A percentile compares a stretch with the other conserved stretches of the same genome.
Evolutionary conservation across 116 monocot genomes (phyloP).

Genomic region (Posidonia oceanica): DNA sequence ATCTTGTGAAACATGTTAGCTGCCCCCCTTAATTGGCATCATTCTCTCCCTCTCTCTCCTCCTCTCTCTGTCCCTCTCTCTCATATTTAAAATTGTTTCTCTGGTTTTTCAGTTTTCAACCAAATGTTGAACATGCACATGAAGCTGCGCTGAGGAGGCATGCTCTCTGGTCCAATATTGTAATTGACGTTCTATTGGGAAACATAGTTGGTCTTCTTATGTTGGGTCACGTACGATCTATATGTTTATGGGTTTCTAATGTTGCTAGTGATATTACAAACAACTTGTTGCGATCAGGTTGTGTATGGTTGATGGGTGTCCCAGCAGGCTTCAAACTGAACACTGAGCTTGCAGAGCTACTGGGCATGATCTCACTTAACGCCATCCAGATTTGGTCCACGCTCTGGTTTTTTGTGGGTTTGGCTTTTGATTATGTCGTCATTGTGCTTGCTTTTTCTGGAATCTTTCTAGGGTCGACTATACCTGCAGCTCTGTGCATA

Average conservation of each 20-base stretch:
- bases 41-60: background rate
- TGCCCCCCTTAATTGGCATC: background rate
- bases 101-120: conserved; percentile 24
- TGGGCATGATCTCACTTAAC: conserved; percentile 83
- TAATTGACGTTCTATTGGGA: conserved; percentile 59
- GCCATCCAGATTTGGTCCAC: conserved; percentile 85
- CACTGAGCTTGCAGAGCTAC: conserved; percentile 67
- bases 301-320: conserved; percentile 97
- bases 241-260: conserved; percentile 24
- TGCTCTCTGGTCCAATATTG: conserved; percentile 50
- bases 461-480: conserved; percentile 48
- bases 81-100: background rate
- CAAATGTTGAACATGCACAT: conserved; percentile 66
- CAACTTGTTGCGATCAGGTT: conserved; percentile 77
- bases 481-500: conserved; percentile 54
- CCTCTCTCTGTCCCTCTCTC: background rate
- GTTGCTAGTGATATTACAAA: conserved; percentile 38
- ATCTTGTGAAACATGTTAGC: background rate
- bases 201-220: conserved; percentile 34
- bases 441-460: conserved; percentile 44
- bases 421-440: conserved; percentile 24
- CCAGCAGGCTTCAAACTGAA: conserved; percentile 98
- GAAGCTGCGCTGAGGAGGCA: conserved; percentile 53
- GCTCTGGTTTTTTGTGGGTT: conserved; percentile 44
- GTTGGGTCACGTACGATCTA: conserved; percentile 22